phyloP scores from a whole-genome alignment of 2,329 filamentous ascomycete species.

The Penicillium sp. region DNA sequence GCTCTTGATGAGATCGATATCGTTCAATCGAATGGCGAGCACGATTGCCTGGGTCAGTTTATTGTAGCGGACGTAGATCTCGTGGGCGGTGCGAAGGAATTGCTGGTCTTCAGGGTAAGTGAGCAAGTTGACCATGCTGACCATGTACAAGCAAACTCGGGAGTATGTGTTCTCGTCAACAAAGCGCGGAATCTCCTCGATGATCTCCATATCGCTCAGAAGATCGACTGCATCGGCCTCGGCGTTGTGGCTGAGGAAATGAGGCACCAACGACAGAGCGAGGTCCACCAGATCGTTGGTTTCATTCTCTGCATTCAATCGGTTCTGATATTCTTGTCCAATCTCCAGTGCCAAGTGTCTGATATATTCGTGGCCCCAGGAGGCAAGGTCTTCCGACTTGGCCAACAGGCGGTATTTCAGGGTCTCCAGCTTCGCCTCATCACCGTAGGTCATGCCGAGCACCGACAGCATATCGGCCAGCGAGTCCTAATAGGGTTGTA shows the following conservation, averaged over 20 bases:
- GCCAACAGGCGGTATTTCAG: slow-evolving; percentile 90
- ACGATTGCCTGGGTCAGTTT: slow-evolving; percentile 91
- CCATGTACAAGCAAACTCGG: slow-evolving; percentile 94
- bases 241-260: slow-evolving; percentile 94
- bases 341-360: slow-evolving; percentile 93
- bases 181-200: slow-evolving; percentile 81
- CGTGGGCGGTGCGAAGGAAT: slow-evolving; percentile 87
- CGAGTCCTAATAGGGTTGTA: slow-evolving; percentile 48
- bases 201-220: slow-evolving; percentile 95
- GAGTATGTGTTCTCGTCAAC: slow-evolving; percentile 91
- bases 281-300: slow-evolving; percentile 81
- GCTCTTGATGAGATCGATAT: slow-evolving; percentile 71
- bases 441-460: slow-evolving; percentile 97
- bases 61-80: slow-evolving; percentile 89
- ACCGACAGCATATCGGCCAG: slow-evolving; percentile 95
- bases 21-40: slow-evolving; percentile 87
- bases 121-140: slow-evolving; percentile 95
- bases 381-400: slow-evolving; percentile 84
- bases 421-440: slow-evolving; percentile 92
- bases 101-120: slow-evolving; percentile 96
- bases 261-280: slow-evolving; percentile 76
- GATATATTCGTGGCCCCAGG: slow-evolving; percentile 98
- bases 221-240: slow-evolving; percentile 97
- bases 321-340: slow-evolving; percentile 85
- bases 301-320: slow-evolving; percentile 77